phyloP scores from a whole-genome alignment of 805 yeast genomes.

The Naumovozyma castellii region DNA sequence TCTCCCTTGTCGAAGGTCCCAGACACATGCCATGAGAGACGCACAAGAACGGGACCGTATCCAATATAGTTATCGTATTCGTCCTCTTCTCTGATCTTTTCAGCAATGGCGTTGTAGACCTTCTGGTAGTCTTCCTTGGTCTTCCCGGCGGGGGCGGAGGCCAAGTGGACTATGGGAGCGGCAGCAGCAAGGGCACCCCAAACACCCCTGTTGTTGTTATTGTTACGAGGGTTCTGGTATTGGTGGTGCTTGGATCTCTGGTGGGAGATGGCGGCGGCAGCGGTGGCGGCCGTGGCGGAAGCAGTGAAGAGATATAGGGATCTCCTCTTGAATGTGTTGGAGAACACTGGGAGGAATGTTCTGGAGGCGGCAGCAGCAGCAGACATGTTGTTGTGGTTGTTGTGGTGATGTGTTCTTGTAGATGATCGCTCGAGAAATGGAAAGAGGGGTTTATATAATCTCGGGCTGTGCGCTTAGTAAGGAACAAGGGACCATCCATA shows the following conservation, averaged over 20 bases:
- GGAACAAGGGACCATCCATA: too few relatives aligned
- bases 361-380: constrained; percentile 4
- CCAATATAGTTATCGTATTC: constrained; percentile 59
- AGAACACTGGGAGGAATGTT: constrained; percentile 8
- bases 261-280: constrained; percentile 24
- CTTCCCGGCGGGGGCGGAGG: constrained; percentile 23
- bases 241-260: constrained; percentile 14
- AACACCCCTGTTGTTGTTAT: constrained; percentile 7
- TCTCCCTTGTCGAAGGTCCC: constrained; percentile 66
- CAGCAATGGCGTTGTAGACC: constrained; percentile 67
- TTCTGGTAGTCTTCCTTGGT: constrained; percentile 45
- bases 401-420: neutral
- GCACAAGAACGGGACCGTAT: constrained; percentile 66
- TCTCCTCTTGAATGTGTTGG: constrained; percentile 18
- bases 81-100: constrained; percentile 43
- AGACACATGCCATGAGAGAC: constrained; percentile 80
- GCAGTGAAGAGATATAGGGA: constrained; percentile 17
- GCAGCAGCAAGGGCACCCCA: constrained; percentile 29
- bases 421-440: neutral
- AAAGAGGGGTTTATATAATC: neutral
- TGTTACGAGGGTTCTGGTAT: constrained; percentile 8
- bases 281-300: constrained; percentile 28
- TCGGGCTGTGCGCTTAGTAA: too few relatives aligned
- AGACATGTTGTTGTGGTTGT: constrained; percentile 9
- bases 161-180: constrained; percentile 32